Conservation (phyloP, 2,329 filamentous ascomycete genomes). For the Scytalidium lignicola region DNA sequence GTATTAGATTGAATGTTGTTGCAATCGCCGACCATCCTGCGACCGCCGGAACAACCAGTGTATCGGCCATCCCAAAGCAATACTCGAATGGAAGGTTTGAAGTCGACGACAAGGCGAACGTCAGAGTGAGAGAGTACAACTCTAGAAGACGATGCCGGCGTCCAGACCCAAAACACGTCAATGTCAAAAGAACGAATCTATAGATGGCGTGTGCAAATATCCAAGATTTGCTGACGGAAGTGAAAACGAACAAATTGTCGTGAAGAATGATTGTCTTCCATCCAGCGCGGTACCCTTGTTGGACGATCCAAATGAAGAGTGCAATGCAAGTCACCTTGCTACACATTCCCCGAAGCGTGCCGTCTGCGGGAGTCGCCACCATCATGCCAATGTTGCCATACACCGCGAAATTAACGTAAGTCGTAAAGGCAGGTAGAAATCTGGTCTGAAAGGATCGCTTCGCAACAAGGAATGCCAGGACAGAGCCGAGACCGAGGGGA, state of each 20-base stretch:
- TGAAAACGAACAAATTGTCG: slow-evolving; percentile 28
- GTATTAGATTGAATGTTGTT: slow-evolving; percentile 12
- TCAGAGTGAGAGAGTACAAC: slow-evolving; percentile 14
- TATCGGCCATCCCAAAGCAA: slow-evolving; percentile 15
- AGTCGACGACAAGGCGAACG: slow-evolving; percentile 7
- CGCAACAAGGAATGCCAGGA: slow-evolving; percentile 12
- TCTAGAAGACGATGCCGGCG: slow-evolving; percentile 21
- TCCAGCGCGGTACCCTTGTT: slow-evolving; percentile 10
- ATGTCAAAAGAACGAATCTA: slow-evolving; percentile 20
- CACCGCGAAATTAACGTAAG: slow-evolving; percentile 20
- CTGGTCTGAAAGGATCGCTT: slow-evolving; percentile 15
- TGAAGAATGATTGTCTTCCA: slow-evolving; percentile 19
- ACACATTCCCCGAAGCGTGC: slow-evolving; percentile 19
- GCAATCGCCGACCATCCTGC: slow-evolving; percentile 12
- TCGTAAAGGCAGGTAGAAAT: slow-evolving; percentile 16
- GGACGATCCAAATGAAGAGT: slow-evolving; percentile 13
- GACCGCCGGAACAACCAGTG: slow-evolving; percentile 10
- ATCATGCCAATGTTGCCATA: slow-evolving; percentile 21
- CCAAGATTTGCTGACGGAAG: slow-evolving; percentile 21
- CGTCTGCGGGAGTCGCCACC: slow-evolving; percentile 13
- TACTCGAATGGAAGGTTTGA: slow-evolving; percentile 12
- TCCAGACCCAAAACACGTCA: slow-evolving; percentile 20
- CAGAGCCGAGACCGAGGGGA: slow-evolving; percentile 13
- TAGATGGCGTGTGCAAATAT: slow-evolving; percentile 22
- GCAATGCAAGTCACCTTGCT: slow-evolving; percentile 12